phyloP scores from a whole-genome alignment of 768 basidiomycete species.

The Tubosaeta sp. region DNA sequence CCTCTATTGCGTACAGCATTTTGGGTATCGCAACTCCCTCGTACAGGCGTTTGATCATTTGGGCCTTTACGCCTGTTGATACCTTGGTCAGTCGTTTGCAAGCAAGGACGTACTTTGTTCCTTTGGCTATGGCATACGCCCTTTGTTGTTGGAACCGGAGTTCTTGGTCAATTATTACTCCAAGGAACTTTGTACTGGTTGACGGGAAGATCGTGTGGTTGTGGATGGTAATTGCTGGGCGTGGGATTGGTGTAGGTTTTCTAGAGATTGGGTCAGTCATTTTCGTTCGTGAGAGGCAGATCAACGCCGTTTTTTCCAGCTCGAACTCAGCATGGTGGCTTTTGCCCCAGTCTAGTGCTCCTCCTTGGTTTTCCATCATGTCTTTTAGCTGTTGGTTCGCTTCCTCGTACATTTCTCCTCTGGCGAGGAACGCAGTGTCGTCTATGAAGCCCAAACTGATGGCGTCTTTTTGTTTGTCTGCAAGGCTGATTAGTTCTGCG shows the following conservation, averaged over 20 bases:
- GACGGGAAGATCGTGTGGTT: background rate
- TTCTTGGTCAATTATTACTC: slow-evolving; percentile 25
- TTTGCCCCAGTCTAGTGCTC: background rate
- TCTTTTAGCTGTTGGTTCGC: background rate
- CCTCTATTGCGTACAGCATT: slow-evolving; percentile 27
- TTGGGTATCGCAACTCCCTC: background rate
- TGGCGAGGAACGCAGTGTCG: background rate
- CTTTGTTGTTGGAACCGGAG: slow-evolving; percentile 26
- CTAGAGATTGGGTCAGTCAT: background rate
- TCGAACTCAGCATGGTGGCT: background rate
- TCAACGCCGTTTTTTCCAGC: background rate
- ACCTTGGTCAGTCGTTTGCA: background rate
- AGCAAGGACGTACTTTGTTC: background rate
- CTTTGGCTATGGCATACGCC: background rate
- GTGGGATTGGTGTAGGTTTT: background rate
- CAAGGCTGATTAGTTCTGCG: slow-evolving; percentile 12
- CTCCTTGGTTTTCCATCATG: background rate
- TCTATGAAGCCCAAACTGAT: slow-evolving; percentile 5
- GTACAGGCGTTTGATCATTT: background rate
- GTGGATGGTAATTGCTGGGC: background rate
- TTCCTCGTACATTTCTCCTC: background rate
- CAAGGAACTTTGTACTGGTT: background rate
- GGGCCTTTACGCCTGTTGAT: slow-evolving; percentile 14
- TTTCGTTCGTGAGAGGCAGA: background rate
- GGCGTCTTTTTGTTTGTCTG: background rate